Evolutionary conservation across 2,329 filamentous ascomycete species (phyloP), one percentile per base, ranked within the genome.

Genomic region (Cladosporium sp.): DNA sequence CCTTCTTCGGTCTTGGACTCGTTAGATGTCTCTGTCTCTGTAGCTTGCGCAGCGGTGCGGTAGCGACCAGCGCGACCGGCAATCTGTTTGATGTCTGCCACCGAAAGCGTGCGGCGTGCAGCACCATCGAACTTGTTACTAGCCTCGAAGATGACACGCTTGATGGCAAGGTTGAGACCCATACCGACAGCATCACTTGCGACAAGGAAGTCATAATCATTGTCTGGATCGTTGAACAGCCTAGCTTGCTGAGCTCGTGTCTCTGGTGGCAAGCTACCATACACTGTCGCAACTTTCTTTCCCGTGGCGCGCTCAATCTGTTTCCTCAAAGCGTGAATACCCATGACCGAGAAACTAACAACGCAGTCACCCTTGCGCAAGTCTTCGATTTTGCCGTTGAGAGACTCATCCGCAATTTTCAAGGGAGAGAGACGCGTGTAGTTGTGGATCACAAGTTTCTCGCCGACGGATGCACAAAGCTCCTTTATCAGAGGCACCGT

Each of bases 141-240:
- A 0, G 89, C 84, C 73, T 97, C 92, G 70, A 99, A 95, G 63
- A 99, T 86, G 67, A 99, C 86, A 28, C 96, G 90, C 75, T 93
- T 95, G 76, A 97, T 92, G 69, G 85, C 88, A 76, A 99, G 79
- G 74, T 99, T 99, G 25, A 99, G 81, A 1, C 96, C 95, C 94
- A 99, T 98, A 43, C 95, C 95, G 68, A 99, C 94, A 56, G 95
- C 95, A 78, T 97, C 93, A 71, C 92, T 97, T 10, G 96, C 95
- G 28, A 95, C 93, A 6, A 99, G 83, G 71, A 89, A 96, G 76
- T 99, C 95, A 75, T 97, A 99, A 66, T 97, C 93, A 75, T 96
- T 99, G 75, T 96, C 79, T 0, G 93, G 93, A 69, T 98, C 91
- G 74, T 99, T 99, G 83, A 99, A 99, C 0, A 98, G 83, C 18